Evolutionary conservation across 805 yeast species (phyloP), one percentile per base, ranked within the genome.

Genomic region (Nakazawaea molendinolei): DNA sequence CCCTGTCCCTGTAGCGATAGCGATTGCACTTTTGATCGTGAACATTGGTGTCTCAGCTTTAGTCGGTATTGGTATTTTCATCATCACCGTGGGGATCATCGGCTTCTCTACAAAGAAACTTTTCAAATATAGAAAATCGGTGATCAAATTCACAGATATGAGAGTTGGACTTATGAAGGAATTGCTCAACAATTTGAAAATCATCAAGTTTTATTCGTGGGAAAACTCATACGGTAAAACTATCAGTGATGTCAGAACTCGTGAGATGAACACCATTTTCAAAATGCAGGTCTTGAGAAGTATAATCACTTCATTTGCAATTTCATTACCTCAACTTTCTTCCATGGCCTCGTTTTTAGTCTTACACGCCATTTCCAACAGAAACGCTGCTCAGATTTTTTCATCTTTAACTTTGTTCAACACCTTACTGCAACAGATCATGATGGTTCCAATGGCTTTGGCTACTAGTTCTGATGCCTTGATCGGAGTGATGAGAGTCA

Each of bases 141-240:
- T 85, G 8, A 76, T 75, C 39, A 60, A 58, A 2, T 72, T 61
- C 48, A 89, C 95, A 2, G 97, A 89, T 55, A 56, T 63, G 15
- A 76, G 97, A 50, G 86, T 89, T 16, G 68, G 76, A 31, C 66
- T 74, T 33, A 77, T 86, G 55, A 80, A 84, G 45, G 97, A 89
- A 55, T 74, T 86, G 20, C 64, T 89, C 44, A 76, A 72, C 50
- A 76, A 82, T 45, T 73, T 89, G 69, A 85, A 83, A 51, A 69
- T 80, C 53, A 84, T 89, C 55, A 89, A 89, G 61, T 83, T 72
- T 54, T 89, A 87, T 54, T 84, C 94, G 1, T 89, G 96, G 96
- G 97, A 89, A 58, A 67, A 66, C 22, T 87, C 96, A 1, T 89
- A 86, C 53, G 67, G 67, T 36, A 55, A 67, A 8, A 61, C 69